These are phyloP conservation scores for Fusarium longipes DNA, from an alignment of 2,329 filamentous ascomycete species.

Conservation along the genomic window DNA sequence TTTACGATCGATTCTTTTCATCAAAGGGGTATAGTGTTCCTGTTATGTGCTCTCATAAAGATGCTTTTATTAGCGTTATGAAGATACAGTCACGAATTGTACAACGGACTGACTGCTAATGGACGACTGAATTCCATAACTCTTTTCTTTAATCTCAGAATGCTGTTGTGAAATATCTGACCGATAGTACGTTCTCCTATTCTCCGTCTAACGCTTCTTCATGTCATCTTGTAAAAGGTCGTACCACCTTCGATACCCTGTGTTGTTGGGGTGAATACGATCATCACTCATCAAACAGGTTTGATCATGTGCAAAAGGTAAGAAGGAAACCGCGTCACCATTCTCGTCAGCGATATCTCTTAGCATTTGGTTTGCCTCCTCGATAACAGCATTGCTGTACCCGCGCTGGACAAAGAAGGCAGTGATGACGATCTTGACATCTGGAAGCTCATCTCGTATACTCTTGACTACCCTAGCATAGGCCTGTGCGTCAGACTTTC, in stretches of 20 bases:
- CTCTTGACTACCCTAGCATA: neutral
- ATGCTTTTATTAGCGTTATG: neutral
- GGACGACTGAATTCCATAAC: neutral
- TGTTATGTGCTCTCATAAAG: no score
- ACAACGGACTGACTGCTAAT: neutral
- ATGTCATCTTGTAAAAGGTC: neutral
- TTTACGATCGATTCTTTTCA: no score
- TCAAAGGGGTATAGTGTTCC: no score
- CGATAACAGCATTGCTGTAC: neutral
- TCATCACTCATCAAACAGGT: neutral
- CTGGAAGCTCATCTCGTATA: neutral
- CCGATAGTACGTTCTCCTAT: no score
- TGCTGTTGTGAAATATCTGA: neutral
- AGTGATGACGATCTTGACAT: neutral
- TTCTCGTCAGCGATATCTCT: neutral
- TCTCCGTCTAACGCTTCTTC: neutral
- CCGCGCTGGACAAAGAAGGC: neutral
- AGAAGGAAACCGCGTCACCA: neutral
- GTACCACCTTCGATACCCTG: neutral
- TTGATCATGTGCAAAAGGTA: neutral
- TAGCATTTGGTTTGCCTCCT: neutral
- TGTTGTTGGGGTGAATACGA: neutral
- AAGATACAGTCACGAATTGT: neutral
- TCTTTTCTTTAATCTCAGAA: neutral
- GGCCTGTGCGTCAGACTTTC: neutral